Evolutionary conservation across 2,329 filamentous ascomycete species (phyloP), one percentile per base, ranked within the genome.

Genomic region (Furcasterigmium furcatum): DNA sequence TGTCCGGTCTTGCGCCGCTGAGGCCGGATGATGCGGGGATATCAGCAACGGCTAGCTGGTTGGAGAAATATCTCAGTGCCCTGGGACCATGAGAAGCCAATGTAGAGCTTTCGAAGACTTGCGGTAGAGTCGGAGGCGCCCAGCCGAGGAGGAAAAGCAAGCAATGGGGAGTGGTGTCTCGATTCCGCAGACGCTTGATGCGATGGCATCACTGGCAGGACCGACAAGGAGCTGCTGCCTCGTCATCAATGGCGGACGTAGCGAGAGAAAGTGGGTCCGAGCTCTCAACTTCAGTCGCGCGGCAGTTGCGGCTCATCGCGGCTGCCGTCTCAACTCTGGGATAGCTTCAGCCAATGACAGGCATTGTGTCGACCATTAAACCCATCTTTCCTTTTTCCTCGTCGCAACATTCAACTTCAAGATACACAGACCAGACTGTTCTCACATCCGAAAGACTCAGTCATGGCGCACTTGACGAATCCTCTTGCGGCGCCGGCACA

Each of bases 401-500:
- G 16, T 22, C 20, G 16, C 20, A n/a, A n/a, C 25, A 25, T 30
- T 16, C 14, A 32, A 7, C 30, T 13, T n/a, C 14, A 32, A n/a
- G 30, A 13, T 32, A 7, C 14, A n/a, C 9, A n/a, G 14, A n/a
- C 14, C 30, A 30, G 10, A 13, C 18, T 32, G 14, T n/a, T 16
- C 30, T 32, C 30, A 5, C 38, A 24, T 8, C 24, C 25, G 9
- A 41, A 16, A 19, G 10, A 16, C 24, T 29, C 27, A 38, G 32
- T n/a, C 18, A 52, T 52, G 50, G 46, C 48, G 38, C 48, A 51
- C 9, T 46, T 52, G 48, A 74, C 78, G 7, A 91, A 92, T 52
- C 80, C 87, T 19, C 74, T 92, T 41, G 87, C 84, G 14, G 86
- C 85, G 24, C 71, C 82, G n/a, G 76, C 79, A 27, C 88, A 92